Evolutionary conservation across 305 asterid genomes (phyloP), one percentile per base, ranked within the genome.

Genomic region (Euphrasia arctica): DNA sequence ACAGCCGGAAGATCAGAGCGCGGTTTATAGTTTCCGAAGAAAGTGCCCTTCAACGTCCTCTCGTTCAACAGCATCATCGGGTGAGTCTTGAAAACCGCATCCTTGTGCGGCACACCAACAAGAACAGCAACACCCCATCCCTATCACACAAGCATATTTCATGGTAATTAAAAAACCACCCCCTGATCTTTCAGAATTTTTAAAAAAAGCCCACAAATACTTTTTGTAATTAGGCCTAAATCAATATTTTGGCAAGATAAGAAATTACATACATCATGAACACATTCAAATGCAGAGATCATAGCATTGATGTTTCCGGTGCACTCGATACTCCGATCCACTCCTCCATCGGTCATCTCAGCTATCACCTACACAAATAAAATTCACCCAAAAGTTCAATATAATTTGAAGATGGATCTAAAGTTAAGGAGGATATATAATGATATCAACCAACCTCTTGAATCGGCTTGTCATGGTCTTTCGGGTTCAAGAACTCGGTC

Each of bases 71-170:
- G 8, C 54, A 83, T 88, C 18, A 80, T 8, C 0, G 94, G 91
- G 61, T 82, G 79, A 6, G 96, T 88, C 64, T 78, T 83, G 80
- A 85, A 85, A 0, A 82, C 80, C 2, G 78, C 91, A 39, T 88
- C 93, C 54, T 85, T 88, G 76, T 74, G 77, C 2, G 96, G 94
- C 7, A 88, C 89, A 22, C 96, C 96, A 32, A 88, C 96, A 2
- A 88, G 87, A 25, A 88, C 93, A 11, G 87, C 89, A 5, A 88
- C 90, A 9, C 93, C 95, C 95, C 93, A 85, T 13, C 95, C 92
- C 95, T 87, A 62, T 6, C 7, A 43, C 12, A 14, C 4, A 51
- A 51, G 0, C 32, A 10, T 22, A 28, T 8, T 6, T 14, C 15
- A 5, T 5, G 3, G 49, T 3, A 48, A 9, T 2, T 45, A n/a